phyloP scores from a whole-genome alignment of 192 early-diverging fungal species.

The Mortierella alpina region DNA sequence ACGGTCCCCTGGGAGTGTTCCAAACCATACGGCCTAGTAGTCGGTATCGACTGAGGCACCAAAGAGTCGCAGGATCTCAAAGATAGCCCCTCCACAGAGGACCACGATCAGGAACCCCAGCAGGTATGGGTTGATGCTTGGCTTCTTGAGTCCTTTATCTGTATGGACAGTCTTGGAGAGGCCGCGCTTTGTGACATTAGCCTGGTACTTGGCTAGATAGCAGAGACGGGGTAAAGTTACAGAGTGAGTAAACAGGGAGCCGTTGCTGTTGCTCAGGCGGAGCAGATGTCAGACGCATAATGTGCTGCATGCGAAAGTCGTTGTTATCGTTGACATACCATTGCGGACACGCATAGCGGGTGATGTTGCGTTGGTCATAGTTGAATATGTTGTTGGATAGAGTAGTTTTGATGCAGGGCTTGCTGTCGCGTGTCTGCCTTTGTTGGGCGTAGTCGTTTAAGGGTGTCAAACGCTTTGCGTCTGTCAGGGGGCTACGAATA shows the following conservation, averaged over 20 bases:
- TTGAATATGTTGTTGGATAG: neutral
- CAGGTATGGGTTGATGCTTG: slow-evolving; percentile 20
- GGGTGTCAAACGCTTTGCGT: neutral
- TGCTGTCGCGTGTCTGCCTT: neutral
- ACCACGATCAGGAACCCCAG: slow-evolving; percentile 22
- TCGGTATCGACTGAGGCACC: slow-evolving; percentile 12
- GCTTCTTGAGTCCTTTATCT: slow-evolving; percentile 14
- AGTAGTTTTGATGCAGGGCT: neutral
- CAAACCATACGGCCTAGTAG: neutral
- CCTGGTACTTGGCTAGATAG: slow-evolving; percentile 49
- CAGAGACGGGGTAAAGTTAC: too few species aligned
- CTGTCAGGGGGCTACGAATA: neutral
- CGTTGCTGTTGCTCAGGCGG: too few species aligned
- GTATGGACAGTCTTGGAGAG: slow-evolving; percentile 7
- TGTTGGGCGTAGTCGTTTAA: too few species aligned
- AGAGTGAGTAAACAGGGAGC: too few species aligned
- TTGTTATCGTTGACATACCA: slow-evolving; percentile 13
- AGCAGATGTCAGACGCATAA: too few species aligned
- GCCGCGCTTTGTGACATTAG: slow-evolving; percentile 47
- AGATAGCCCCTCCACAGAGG: slow-evolving; percentile 39
- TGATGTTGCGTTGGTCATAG: slow-evolving; percentile 32
- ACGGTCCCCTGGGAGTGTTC: neutral
- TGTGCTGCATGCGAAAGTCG: too few species aligned
- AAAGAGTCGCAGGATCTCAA: slow-evolving; percentile 38
- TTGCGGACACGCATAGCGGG: slow-evolving; percentile 44